Evolutionary conservation across 768 basidiomycete species (phyloP).

Genomic region (Auriscalpium microsporum): DNA sequence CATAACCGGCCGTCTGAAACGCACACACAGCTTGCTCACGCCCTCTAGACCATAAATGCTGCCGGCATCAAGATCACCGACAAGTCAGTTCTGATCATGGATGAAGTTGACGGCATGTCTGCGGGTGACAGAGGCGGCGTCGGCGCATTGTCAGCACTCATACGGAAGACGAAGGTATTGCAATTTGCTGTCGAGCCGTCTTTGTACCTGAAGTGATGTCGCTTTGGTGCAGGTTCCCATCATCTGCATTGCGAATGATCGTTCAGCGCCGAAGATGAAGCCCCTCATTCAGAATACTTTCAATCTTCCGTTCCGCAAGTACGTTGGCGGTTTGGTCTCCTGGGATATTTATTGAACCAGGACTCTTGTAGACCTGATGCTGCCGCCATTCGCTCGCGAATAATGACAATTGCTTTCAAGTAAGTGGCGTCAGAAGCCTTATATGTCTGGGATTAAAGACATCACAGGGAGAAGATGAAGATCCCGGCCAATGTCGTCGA

Average conservation of each 20-base stretch:
- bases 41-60: conserved; percentile 48
- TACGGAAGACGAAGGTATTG: conserved; percentile 83
- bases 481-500: conserved; percentile 88
- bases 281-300: conserved; percentile 69
- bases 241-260: conserved; percentile 95
- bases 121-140: conserved; percentile 96
- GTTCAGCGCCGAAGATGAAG: conserved; percentile 81
- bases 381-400: conserved; percentile 68
- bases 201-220: neutral
- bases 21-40: no score
- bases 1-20: conserved; percentile 6
- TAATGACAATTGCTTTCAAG: conserved; percentile 87
- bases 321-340: conserved; percentile 13
- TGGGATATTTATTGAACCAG: neutral
- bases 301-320: conserved; percentile 74
- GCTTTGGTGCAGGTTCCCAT: conserved; percentile 66
- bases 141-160: conserved; percentile 83
- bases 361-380: conserved; percentile 58
- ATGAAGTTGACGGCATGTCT: conserved; percentile 99
- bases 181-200: neutral
- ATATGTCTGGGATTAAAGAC: neutral
- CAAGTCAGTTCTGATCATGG: conserved; percentile 90
- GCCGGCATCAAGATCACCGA: conserved; percentile 70
- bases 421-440: conserved; percentile 26
- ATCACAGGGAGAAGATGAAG: conserved; percentile 79